Conservation (phyloP, 73 alveolate genomes). For the Loxodes magnus region DNA sequence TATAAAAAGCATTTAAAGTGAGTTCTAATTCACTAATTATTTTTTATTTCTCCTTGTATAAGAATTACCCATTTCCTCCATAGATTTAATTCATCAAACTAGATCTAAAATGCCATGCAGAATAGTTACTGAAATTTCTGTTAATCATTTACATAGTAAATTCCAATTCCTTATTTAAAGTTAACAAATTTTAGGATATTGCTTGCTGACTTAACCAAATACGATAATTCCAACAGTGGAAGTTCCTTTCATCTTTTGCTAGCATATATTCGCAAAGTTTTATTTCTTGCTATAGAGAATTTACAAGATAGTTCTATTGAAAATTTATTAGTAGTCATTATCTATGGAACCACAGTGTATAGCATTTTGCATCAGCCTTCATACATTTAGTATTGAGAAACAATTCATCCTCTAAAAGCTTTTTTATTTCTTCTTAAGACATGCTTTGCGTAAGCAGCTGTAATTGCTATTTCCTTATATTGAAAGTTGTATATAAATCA, state of each 20-base stretch:
- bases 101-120: constrained; percentile 34
- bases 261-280: constrained; percentile 25
- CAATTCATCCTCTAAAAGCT: constrained; percentile 14
- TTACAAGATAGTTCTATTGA: constrained; percentile 16
- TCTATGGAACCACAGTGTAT: constrained; percentile 39
- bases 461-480: background rate
- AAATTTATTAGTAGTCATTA: constrained; percentile 24
- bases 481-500: constrained; percentile 4
- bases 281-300: constrained; percentile 18
- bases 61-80: background rate
- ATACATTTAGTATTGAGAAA: constrained; percentile 12
- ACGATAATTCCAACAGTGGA: constrained; percentile 44
- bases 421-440: background rate
- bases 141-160: constrained; percentile 25
- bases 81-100: constrained; percentile 6
- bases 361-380: constrained; percentile 32
- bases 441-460: background rate
- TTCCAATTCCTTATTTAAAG: constrained; percentile 22
- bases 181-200: background rate
- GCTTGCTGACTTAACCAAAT: constrained; percentile 7
- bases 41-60: constrained; percentile 25
- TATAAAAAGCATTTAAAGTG: constrained; percentile 28
- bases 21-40: constrained; percentile 19
- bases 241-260: constrained; percentile 30
- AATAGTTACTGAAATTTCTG: constrained; percentile 25